Evolutionary conservation across 257 asterid species (phyloP).

Genomic region (Salvia miltiorrhiza): DNA sequence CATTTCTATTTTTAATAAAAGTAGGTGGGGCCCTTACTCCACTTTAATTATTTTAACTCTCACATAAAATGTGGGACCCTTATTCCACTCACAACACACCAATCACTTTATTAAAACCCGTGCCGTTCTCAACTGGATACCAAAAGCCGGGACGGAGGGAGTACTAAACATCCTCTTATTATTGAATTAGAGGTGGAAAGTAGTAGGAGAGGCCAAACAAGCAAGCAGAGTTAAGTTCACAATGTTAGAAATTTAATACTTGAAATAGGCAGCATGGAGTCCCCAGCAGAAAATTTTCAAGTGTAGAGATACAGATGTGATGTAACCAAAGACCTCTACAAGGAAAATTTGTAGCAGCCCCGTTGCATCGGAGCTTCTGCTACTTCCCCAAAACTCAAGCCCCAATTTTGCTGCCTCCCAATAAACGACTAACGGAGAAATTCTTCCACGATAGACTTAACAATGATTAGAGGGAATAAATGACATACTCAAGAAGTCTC

Average conservation of each 20-base stretch:
- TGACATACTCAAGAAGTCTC: constrained; percentile 39
- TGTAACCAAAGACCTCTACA: constrained; percentile 8
- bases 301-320: constrained; percentile 7
- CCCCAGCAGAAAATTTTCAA: constrained; percentile 3
- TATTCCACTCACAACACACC: no score
- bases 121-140: no score
- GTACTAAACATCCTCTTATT: no score
- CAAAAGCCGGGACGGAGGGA: no score
- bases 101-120: no score
- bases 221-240: not conserved
- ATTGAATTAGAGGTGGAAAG: not conserved
- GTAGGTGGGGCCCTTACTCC: no score
- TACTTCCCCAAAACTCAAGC: not conserved
- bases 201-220: not conserved
- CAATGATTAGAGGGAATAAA: constrained; percentile 19
- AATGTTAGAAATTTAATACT: not conserved
- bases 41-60: no score
- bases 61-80: no score
- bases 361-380: constrained; percentile 11
- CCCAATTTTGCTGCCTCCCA: constrained; percentile 6
- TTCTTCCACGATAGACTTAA: not conserved
- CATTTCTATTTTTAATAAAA: no score
- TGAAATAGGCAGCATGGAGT: not conserved
- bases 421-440: not conserved
- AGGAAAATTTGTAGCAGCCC: constrained; percentile 12